Evolutionary conservation across 1,284 basidiomycete species (phyloP).

Genomic region (Moesziomyces globuligerus): DNA sequence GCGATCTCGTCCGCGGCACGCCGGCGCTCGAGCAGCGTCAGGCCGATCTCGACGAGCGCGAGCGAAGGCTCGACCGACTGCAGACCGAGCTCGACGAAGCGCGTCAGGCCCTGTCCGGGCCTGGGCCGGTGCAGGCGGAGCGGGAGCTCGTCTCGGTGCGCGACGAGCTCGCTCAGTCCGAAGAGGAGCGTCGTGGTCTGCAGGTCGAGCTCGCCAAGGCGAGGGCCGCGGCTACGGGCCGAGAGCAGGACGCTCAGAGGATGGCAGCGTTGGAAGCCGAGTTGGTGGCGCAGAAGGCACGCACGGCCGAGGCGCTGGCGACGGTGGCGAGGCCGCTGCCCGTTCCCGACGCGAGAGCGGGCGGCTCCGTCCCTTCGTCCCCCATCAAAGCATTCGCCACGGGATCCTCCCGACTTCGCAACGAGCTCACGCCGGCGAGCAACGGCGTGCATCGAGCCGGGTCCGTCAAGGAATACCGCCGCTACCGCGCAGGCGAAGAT

Average conservation of each 20-base stretch:
- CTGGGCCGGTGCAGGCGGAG: neutral
- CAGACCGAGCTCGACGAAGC: slow-evolving; percentile 16
- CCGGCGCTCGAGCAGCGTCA: neutral
- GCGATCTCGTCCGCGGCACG: slow-evolving; percentile 26
- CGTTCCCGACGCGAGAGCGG: slow-evolving; percentile 3
- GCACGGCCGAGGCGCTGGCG: slow-evolving; percentile 9
- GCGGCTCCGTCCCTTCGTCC: slow-evolving; percentile 26
- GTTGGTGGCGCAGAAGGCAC: slow-evolving; percentile 17
- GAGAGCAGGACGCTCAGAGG: slow-evolving; percentile 10
- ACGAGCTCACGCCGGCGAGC: neutral
- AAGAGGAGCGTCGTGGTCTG: slow-evolving; percentile 22
- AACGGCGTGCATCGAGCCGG: slow-evolving; percentile 37
- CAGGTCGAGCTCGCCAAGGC: slow-evolving; percentile 29
- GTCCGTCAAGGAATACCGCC: slow-evolving; percentile 55
- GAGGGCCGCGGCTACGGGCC: slow-evolving; percentile 13
- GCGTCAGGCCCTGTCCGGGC: too few relatives aligned
- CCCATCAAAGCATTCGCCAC: slow-evolving; percentile 21
- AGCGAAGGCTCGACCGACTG: neutral
- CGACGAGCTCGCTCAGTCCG: slow-evolving; percentile 22
- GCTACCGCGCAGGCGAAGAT: slow-evolving; percentile 17
- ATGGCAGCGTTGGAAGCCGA: slow-evolving; percentile 16
- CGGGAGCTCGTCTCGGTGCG: slow-evolving; percentile 24
- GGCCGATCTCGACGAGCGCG: slow-evolving; percentile 15
- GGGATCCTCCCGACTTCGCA: slow-evolving; percentile 20
- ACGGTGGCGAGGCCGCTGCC: slow-evolving; percentile 30